Evolutionary conservation across 2,329 filamentous ascomycete genomes (phyloP), one percentile per base, ranked within the genome.

Genomic region (Colletotrichum trifolii): DNA sequence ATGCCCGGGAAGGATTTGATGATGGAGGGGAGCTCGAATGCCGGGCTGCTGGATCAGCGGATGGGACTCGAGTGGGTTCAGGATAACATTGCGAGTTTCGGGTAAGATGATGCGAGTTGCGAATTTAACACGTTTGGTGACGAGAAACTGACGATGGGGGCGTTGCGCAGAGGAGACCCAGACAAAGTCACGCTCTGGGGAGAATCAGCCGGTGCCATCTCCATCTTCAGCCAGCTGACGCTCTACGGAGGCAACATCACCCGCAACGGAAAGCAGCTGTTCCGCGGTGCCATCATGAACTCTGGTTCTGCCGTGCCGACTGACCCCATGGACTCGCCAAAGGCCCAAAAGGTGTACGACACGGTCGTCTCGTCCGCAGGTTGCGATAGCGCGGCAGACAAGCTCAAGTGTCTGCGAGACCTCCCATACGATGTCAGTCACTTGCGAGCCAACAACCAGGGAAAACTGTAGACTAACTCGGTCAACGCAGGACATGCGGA

Each of bases 271-370:
- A 84, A 87, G 67, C 80, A 85, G 1, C 78, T 91, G 0, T 91
- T 91, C 79, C 82, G 85, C 13, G 88, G 78, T 2, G 88, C 78
- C 4, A 91, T 91, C 69, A 90, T 91, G 88, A 83, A 86, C 74
- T 86, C 83, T 1, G 87, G 87, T 0, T 81, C 78, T 17, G 73
- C 84, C 4, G 72, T 83, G 2, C 84, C 85, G 0, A 78, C 82
- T 0, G 81, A 84, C 35, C 78, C 82, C 0, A 82, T 89, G 0
- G 86, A 88, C 65, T 81, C 81, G 2, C 73, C 76, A 1, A 87
- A 89, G 70, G 85, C 82, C 0, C 87, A 91, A 70, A 76, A 72
- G 0, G 76, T 79, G 1, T 90, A 88, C 70, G 78, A 89, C 67
- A 73, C 76, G 1, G 78, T 90, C 1, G 80, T 85, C 10, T 66